Conservation (phyloP, 2,329 filamentous ascomycete genomes). For the Epicoccum nigrum region DNA sequence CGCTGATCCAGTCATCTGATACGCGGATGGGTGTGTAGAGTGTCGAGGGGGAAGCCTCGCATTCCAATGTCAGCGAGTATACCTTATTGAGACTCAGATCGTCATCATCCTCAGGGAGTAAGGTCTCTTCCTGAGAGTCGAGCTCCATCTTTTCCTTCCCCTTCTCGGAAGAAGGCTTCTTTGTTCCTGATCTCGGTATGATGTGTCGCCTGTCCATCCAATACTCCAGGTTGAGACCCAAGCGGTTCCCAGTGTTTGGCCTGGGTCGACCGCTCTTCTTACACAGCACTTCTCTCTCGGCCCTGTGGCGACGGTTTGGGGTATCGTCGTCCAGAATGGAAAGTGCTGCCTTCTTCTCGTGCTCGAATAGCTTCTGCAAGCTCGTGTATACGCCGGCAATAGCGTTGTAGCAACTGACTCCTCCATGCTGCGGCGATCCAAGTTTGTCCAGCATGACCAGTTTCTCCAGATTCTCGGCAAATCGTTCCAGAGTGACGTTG, state of each 20-base stretch:
- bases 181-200: conserved; percentile 25
- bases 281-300: conserved; percentile 68
- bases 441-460: conserved; percentile 74
- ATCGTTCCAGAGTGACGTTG: conserved; percentile 72
- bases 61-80: conserved; percentile 73
- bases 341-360: conserved; percentile 63
- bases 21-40: conserved; percentile 69
- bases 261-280: conserved; percentile 71
- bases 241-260: conserved; percentile 70
- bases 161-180: conserved; percentile 44
- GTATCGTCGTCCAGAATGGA: conserved; percentile 44
- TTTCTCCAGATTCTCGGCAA: conserved; percentile 73
- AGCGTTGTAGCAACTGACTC: conserved; percentile 77
- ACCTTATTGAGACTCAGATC: conserved; percentile 55
- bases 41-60: conserved; percentile 55
- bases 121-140: conserved; percentile 26
- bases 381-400: conserved; percentile 75
- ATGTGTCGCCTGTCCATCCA: conserved; percentile 70
- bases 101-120: conserved; percentile 42
- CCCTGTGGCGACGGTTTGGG: conserved; percentile 52
- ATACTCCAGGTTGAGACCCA: conserved; percentile 77
- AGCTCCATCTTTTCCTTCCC: conserved; percentile 48
- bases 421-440: conserved; percentile 63
- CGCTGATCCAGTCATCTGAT: conserved; percentile 75
- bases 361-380: conserved; percentile 70